Conservation (phyloP, 306 rosid species). For the Pachyrhizus erosus region DNA sequence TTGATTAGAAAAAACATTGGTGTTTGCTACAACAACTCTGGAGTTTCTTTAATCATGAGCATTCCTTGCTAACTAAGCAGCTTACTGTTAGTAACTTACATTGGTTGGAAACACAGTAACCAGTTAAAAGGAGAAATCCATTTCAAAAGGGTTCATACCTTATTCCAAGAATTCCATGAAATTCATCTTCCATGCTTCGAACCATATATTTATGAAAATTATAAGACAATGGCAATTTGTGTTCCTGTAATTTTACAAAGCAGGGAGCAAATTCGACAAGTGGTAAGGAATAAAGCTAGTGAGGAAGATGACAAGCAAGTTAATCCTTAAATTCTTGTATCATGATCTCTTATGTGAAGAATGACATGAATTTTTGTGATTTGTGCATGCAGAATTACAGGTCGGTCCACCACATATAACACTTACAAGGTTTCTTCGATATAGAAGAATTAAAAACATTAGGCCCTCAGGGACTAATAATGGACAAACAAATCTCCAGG, state of each 20-base stretch:
- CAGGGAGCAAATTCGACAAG: constrained; percentile 30
- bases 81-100: neutral
- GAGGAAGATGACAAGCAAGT: constrained; percentile 11
- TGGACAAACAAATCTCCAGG: neutral
- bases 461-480: neutral
- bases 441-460: neutral
- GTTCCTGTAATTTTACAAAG: constrained; percentile 65
- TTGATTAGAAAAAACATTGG: neutral
- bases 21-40: neutral
- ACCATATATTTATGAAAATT: constrained; percentile 87
- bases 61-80: neutral
- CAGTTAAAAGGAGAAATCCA: constrained; percentile 22
- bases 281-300: constrained; percentile 12
- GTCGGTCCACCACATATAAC: neutral
- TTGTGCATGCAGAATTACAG: neutral
- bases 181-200: constrained; percentile 98
- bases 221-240: constrained; percentile 80
- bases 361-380: neutral
- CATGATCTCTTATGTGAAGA: constrained; percentile 4
- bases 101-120: neutral
- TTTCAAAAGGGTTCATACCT: constrained; percentile 60
- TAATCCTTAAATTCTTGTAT: neutral
- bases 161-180: constrained; percentile 94
- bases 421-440: neutral
- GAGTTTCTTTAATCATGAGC: neutral